Percentiles rank a stretch among this genome's conserved stretches.
Conservation (phyloP, 768 basidiomycete genomes). For the Mycena latifolia region DNA sequence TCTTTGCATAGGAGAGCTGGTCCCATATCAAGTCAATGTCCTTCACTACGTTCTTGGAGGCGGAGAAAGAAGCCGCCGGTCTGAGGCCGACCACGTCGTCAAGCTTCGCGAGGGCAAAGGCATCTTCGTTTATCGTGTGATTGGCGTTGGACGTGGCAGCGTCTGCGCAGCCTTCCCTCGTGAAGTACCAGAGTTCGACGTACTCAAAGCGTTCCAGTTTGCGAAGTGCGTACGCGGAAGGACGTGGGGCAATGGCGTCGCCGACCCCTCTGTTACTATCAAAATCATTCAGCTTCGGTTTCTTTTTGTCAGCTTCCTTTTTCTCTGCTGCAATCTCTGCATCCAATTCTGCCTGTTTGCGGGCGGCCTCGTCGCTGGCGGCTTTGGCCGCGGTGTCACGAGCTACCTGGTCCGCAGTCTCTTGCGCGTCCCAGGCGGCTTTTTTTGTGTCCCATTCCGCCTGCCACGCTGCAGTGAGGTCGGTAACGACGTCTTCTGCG, state of each 20-base stretch:
- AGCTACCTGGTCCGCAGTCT: neutral
- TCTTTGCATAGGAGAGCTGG: neutral
- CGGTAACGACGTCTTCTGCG: too few species aligned
- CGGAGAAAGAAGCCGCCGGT: neutral
- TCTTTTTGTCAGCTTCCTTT: slow-evolving; percentile 1
- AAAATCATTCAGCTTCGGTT: slow-evolving; percentile 2
- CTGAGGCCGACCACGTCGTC: neutral
- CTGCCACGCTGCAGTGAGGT: neutral
- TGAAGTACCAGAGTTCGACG: slow-evolving; percentile 6
- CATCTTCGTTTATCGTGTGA: neutral
- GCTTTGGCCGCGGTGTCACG: neutral
- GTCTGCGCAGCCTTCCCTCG: slow-evolving; percentile 4
- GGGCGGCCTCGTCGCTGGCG: neutral
- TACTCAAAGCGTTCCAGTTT: neutral
- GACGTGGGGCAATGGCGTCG: neutral
- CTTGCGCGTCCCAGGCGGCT: slow-evolving; percentile 8
- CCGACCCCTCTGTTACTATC: neutral
- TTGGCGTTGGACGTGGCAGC: neutral
- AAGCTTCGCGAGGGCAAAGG: too few species aligned
- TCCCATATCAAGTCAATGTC: neutral
- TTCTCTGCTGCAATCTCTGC: neutral
- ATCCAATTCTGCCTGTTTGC: neutral
- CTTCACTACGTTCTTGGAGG: neutral
- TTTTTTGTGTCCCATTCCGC: neutral
- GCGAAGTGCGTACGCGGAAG: neutral